Evolutionary conservation across 1,139 yeast genomes (phyloP), one percentile per base, ranked within the genome.

Genomic region (Meyerozyma elateridarum): DNA sequence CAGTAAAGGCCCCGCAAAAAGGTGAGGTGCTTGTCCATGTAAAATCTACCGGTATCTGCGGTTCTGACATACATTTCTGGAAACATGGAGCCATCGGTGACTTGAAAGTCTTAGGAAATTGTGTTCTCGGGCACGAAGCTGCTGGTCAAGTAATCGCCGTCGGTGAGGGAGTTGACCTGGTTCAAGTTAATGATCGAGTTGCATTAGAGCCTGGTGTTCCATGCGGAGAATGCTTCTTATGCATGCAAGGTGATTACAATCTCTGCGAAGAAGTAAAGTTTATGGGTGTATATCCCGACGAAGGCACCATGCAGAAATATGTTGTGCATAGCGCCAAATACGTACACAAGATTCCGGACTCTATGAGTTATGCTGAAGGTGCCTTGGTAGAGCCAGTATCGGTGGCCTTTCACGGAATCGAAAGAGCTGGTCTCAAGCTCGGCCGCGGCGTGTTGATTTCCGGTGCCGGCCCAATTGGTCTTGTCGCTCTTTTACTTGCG

Each of bases 1-100:
- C 46, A 14, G 44, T 61, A 29, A 46, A 46, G 20, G 35, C 38
- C 15, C 63, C 67, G 1, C 61, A 61, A 11, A 13, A n/a, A 12
- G 31, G 32, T 17, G 42, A 43, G 15, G 46, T 40, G 6, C 28
- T 36, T 14, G 53, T 74, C 28, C 77, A 73, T 41, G 61, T 75
- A 37, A 55, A 64, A 32, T 68, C 72, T 36, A 56, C 62, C 25
- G 65, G 64, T 21, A 55, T 61, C 35, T 61, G 66, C 45, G 66
- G 64, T 17, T 50, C 57, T 15, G 64, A 59, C 34, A 53, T 58
- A 30, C 64, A 58, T 34, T 51, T 53, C 37, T 59, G 61, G 60
- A 54, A 56, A 35, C 41, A 48, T 13, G 63, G 63, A 20, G 53
- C 49, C 19, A 57, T 56, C 32, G 64, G 64, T 29, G 58, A 55